phyloP scores from a whole-genome alignment of 2,329 filamentous ascomycete genomes.

The Aspergillus ochraceus region DNA sequence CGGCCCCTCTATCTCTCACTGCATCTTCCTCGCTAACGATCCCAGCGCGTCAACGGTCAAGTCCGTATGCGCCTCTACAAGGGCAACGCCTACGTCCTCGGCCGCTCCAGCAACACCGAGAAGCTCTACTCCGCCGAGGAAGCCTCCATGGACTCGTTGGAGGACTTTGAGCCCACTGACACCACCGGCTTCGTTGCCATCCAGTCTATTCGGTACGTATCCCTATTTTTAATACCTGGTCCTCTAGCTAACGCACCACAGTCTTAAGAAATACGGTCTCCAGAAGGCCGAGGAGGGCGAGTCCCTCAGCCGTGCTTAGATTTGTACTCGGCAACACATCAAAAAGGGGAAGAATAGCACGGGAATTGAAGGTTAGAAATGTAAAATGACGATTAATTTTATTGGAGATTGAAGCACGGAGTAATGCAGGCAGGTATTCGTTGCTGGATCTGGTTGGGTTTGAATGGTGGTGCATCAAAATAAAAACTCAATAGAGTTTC shows the following conservation, averaged over 20 bases:
- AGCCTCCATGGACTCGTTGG: slow-evolving; percentile 69
- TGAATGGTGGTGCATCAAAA: too few relatives aligned
- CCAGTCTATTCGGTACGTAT: slow-evolving; percentile 29
- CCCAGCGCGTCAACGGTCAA: slow-evolving; percentile 56
- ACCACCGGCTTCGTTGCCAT: slow-evolving; percentile 63
- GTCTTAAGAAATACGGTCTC: slow-evolving; percentile 47
- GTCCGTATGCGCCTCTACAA: slow-evolving; percentile 67
- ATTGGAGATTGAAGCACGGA: too few relatives aligned
- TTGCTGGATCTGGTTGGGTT: too few relatives aligned
- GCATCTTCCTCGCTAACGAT: slow-evolving; percentile 13
- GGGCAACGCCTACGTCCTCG: slow-evolving; percentile 57
- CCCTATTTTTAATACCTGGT: not conserved
- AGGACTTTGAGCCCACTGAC: slow-evolving; percentile 65
- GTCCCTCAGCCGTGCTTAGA: slow-evolving; percentile 15
- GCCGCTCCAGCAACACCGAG: slow-evolving; percentile 62
- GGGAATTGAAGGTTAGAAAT: too few relatives aligned
- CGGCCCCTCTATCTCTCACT: not conserved
- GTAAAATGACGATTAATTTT: too few relatives aligned
- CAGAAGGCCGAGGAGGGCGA: slow-evolving; percentile 19
- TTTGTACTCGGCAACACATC: too few relatives aligned
- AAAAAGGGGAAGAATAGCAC: too few relatives aligned
- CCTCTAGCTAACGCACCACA: slow-evolving; percentile 18
- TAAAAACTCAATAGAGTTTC: too few relatives aligned
- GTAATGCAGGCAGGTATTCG: too few relatives aligned
- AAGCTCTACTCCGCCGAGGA: slow-evolving; percentile 69